Evolutionary conservation across 1,139 yeast genomes (phyloP), one percentile per base, ranked within the genome.

Genomic region (Hyphopichia fennica): DNA sequence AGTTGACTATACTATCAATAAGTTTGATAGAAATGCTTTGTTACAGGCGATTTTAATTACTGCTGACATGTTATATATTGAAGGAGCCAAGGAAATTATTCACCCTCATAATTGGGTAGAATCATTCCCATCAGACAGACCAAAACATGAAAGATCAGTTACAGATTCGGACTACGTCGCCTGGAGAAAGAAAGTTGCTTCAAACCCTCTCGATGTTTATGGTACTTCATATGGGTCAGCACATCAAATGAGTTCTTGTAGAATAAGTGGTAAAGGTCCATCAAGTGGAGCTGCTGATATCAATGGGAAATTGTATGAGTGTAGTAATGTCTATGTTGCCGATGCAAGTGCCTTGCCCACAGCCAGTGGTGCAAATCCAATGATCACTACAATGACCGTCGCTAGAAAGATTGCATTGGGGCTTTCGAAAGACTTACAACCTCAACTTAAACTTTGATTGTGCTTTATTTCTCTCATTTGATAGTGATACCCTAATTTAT

Each of bases 181-280:
- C 27, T 80, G 83, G 83, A 60, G 72, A 43, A 47, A 53, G n/a
- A 48, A 48, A 17, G 63, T 64, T 4, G 60, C 63, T 16, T 58
- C 57, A n/a, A 52, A 54, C 5, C 63, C 62, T 10, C 53, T 72
- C 37, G 60, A 58, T 19, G 38, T 51, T 4, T 68, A 57, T 41
- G 69, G 67, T 3, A 52, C 67, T 2, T 48, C 63, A 4, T 61
- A 66, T 44, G 85, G 84, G 3, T 66, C 77, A 2, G 85, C 85
- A 7, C 85, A 80, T 57, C 85, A 81, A 57, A 80, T 80, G 84
- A 68, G 79, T 41, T 56, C 77, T 2, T 79, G 84, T 54, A 68
- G 84, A 45, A 78, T 79, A 66, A 64, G 75, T 3, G 79, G 81
- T 14, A 66, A 67, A 48, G 75, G 75, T 7, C 77, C 82, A 9